Conservation (phyloP, 2,329 filamentous ascomycete species). For the Penicillium corylophilum region DNA sequence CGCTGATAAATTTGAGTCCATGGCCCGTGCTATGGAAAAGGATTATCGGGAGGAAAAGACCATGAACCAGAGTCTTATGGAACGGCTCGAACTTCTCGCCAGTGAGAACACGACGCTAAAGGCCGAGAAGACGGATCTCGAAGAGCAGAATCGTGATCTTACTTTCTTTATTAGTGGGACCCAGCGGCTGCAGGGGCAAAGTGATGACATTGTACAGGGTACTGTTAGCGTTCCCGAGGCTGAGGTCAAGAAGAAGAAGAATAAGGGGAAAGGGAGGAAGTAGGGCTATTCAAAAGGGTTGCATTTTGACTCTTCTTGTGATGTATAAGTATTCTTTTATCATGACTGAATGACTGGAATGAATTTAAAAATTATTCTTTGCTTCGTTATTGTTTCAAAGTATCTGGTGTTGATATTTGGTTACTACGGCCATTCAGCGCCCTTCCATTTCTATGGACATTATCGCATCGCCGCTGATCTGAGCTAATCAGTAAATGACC, state of each 20-base stretch:
- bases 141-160: conserved; percentile 83
- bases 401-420: too few species aligned
- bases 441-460: too few species aligned
- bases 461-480: too few species aligned
- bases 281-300: conserved; percentile 1
- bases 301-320: background rate
- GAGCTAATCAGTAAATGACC: too few species aligned
- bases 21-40: conserved; percentile 73
- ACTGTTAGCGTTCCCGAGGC: conserved; percentile 64
- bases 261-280: conserved; percentile 36
- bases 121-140: conserved; percentile 66
- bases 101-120: conserved; percentile 59
- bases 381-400: too few species aligned
- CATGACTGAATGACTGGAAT: background rate
- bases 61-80: conserved; percentile 76
- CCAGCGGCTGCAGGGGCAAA: conserved; percentile 71
- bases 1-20: conserved; percentile 68
- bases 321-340: background rate
- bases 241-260: conserved; percentile 49
- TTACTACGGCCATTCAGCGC: too few species aligned
- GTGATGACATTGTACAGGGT: conserved; percentile 73
- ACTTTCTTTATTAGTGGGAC: conserved; percentile 83
- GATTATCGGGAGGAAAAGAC: conserved; percentile 83
- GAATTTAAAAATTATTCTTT: background rate
- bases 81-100: conserved; percentile 68